Evolutionary conservation across 306 rosid species (phyloP).

Genomic region (Vigna unguiculata): DNA sequence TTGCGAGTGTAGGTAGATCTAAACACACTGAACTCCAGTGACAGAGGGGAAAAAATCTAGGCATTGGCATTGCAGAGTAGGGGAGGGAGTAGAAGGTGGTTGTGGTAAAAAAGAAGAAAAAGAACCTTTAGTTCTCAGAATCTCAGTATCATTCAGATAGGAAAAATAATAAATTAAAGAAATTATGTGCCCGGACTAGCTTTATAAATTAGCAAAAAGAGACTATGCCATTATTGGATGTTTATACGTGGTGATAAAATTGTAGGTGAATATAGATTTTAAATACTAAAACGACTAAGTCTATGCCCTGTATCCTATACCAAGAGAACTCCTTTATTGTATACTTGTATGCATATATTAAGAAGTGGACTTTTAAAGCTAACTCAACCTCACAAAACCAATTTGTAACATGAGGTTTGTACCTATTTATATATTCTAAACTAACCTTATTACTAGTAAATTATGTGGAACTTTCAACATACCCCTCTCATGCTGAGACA

Average conservation of each 20-base stretch:
- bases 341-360: slow-evolving; percentile 1
- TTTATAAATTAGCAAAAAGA: too few species aligned
- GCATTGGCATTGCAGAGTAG: not conserved
- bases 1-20: not conserved
- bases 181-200: too few species aligned
- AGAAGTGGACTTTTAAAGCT: too few species aligned
- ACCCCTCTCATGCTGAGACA: too few species aligned
- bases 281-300: not conserved
- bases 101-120: slow-evolving; percentile 2
- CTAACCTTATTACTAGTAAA: too few species aligned
- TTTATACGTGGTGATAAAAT: not conserved
- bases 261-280: not conserved
- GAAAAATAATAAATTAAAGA: not conserved
- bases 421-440: too few species aligned
- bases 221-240: not conserved
- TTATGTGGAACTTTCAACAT: too few species aligned
- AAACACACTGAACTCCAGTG: not conserved
- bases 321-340: not conserved
- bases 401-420: too few species aligned
- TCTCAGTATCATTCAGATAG: not conserved
- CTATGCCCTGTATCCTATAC: not conserved
- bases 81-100: not conserved
- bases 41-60: not conserved
- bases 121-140: not conserved
- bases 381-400: too few species aligned